Base-by-base conservation (phyloP, 208 protist genomes). In the Angomonas deanei region DNA sequence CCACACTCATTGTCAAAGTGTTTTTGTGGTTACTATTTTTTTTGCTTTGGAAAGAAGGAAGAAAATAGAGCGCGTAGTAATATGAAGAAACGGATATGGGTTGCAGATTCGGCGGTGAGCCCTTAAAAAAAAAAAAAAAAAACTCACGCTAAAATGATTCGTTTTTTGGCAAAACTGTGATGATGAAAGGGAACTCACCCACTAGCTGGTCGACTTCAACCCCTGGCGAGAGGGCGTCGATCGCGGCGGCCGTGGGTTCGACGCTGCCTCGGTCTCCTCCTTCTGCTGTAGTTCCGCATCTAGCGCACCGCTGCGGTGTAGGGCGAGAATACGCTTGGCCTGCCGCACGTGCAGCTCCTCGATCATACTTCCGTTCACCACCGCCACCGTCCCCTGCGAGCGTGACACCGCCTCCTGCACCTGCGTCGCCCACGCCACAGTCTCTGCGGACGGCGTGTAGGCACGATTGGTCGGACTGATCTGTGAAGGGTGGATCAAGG, bases 321-420 rank as follows among this genome's bases (percentile, higher is more conserved):
- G 59, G n/a, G 36, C 52, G 30, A 86, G 33, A 21, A 82, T 33
- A 10, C 64, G 72, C 17, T 23, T 46, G 23, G 82, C 79, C 63
- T 85, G 79, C 4, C 78, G 74, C 39, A 79, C 78, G 69, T 92
- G 82, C 56, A 88, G 70, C 42, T 79, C 80, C 69, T 87, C 78
- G 28, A 83, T 72, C 80, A 85, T 84, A 59, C 66, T 80, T 0
- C 80, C 82, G 66, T 88, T 68, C 19, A 88, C 71, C 10, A 71
- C 76, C 23, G 72, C 70, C 54, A 83, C 74, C 1, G 63, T 62
- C 28, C 66, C 74, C 39, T 63, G 30, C 11, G 63, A 58, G n/a
- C 60, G 36, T 19, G 32, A 26, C 59, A 89, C 42, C 46, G 72
- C 71, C 33, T 70, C 67, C 49, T 64, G 52, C 2, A 93, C 68